Percentiles rank a stretch among this genome's conserved stretches.
phyloP scores from a whole-genome alignment of 1,284 basidiomycete species.

The Cutaneotrichosporon arboriforme region DNA sequence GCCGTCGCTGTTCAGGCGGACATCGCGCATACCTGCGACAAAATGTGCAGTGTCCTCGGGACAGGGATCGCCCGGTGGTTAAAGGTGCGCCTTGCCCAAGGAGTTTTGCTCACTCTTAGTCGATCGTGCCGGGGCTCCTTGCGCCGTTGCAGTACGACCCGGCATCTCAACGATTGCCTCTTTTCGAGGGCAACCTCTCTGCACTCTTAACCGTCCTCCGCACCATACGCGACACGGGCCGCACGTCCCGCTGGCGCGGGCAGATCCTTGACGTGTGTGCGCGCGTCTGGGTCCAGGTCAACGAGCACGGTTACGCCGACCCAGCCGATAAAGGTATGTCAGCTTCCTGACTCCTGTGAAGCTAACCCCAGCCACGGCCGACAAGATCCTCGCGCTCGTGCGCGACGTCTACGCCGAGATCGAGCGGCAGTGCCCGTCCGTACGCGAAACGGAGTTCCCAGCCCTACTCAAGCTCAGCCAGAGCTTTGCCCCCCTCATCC shows the following conservation, averaged over 20 bases:
- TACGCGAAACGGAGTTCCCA: conserved; percentile 12
- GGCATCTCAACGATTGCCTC: conserved; percentile 24
- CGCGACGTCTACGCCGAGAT: conserved; percentile 12
- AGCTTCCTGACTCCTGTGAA: neutral
- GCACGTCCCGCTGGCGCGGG: conserved; percentile 41
- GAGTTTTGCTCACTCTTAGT: conserved; percentile 19
- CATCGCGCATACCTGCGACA: conserved; percentile 32
- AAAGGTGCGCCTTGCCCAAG: conserved; percentile 28
- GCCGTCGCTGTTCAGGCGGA: conserved; percentile 29
- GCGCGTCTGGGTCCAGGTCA: conserved; percentile 31
- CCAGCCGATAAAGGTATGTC: neutral
- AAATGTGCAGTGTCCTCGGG: conserved; percentile 30
- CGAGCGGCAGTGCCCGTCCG: conserved; percentile 11
- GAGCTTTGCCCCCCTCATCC: conserved; percentile 14
- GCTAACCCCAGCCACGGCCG: neutral
- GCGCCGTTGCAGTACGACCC: conserved; percentile 40
- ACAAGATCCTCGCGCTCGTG: neutral
- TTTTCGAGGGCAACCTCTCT: conserved; percentile 36
- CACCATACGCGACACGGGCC: conserved; percentile 24
- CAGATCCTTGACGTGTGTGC: conserved; percentile 40
- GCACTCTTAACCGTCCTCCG: conserved; percentile 30
- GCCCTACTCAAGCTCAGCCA: conserved; percentile 11
- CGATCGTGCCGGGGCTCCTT: conserved; percentile 40
- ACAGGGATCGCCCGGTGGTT: conserved; percentile 42
- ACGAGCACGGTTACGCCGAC: conserved; percentile 20